Evolutionary conservation across 108 stramenopile species (phyloP), one percentile per base, ranked within the genome.

Genomic region (Chaetoceros muelleri): DNA sequence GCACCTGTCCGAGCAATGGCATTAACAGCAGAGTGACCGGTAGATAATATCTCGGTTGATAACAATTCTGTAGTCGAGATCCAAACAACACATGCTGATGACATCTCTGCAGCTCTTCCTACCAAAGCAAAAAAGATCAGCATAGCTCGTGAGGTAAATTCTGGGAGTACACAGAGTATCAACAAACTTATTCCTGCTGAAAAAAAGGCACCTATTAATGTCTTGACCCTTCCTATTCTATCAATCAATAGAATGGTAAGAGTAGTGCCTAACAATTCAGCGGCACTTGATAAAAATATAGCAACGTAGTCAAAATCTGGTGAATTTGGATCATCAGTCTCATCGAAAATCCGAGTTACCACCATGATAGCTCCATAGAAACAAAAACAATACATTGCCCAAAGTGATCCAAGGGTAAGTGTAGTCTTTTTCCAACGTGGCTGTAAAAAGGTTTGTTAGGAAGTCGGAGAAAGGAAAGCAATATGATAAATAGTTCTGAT

Each of bases 11-110:
- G 5, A 40, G 49, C 49, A 8, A 26, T 10, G 5, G 24, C 5
- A 24, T 51, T 26, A 5, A 24, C 16, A 24, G 76, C 72, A 23
- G 66, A 66, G 54, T 89, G 87, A 8, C 87, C 87, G 1, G 84
- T 79, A 0, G 73, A 73, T 28, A 83, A 68, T 45, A 89, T 73
- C 47, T 89, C 87, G 18, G 87, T 89, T 10, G 81, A 69, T 7
- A 82, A 64, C 27, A 89, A 75, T 64, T 89, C 87, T 17, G 87
- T 79, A 1, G 87, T 89, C 20, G 49, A 62, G 0, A 83, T 77
- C 87, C 87, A 89, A 10, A 40, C 34, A 10, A 40, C 34, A 40
- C 34, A 40, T 40, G 34, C 34, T 10, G 13, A 5, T 10, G 34
- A 5, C 34, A 40, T 40, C 34, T 10, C 13, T 5, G 34, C 34